Conservation (phyloP, 1,139 yeast species). For the Blastobotrys elegans region DNA sequence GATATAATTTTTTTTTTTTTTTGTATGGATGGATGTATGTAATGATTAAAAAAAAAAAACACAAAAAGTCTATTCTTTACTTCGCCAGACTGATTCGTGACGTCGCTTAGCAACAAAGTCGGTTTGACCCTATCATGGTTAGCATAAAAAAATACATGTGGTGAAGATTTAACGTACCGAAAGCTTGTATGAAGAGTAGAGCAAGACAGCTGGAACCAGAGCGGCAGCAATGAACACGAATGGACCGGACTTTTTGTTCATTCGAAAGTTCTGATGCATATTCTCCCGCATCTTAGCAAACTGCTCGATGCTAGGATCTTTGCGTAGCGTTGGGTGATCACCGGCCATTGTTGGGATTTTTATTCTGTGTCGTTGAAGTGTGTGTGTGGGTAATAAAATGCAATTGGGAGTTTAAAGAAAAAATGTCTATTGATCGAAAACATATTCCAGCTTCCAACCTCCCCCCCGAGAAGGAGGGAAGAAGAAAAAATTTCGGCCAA, state of each 20-base stretch:
- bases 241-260: slow-evolving; percentile 31
- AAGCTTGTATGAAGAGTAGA: slow-evolving; percentile 28
- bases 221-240: slow-evolving; percentile 32
- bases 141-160: no score
- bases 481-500: no score
- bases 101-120: slow-evolving; percentile 31
- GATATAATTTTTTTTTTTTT: slow-evolving; percentile 2
- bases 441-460: no score
- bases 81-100: slow-evolving; percentile 29
- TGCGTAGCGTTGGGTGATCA: slow-evolving; percentile 26
- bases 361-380: no score
- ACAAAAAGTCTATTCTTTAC: slow-evolving; percentile 2
- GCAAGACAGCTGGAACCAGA: slow-evolving; percentile 32
- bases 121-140: slow-evolving; percentile 24
- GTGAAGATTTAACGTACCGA: slow-evolving; percentile 16
- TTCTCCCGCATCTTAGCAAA: slow-evolving; percentile 33
- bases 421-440: no score
- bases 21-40: no score
- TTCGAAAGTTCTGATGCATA: slow-evolving; percentile 31
- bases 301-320: slow-evolving; percentile 35
- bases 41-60: not conserved
- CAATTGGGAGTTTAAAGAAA: no score
- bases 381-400: no score
- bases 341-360: slow-evolving; percentile 17
- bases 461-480: no score